Conservation (phyloP, 1,284 basidiomycete genomes). For the Puccinia polysora region DNA sequence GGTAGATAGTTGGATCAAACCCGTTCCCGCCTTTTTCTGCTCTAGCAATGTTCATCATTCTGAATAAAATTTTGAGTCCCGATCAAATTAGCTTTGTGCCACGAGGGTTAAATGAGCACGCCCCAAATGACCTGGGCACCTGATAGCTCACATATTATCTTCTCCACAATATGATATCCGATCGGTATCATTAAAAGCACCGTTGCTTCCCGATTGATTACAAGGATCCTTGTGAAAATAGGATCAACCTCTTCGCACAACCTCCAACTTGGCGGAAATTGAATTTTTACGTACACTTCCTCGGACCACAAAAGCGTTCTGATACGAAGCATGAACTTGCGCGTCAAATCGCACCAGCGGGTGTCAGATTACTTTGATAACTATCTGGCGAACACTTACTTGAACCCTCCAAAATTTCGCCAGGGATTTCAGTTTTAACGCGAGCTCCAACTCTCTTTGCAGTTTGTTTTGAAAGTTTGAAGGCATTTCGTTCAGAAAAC, state of each 20-base stretch:
- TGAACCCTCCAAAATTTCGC: conserved; percentile 44
- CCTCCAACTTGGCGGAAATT: background rate
- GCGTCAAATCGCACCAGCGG: too few relatives aligned
- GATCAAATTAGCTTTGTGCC: background rate
- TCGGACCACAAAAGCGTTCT: conserved; percentile 41
- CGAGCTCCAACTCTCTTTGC: conserved; percentile 38
- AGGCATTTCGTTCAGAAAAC: conserved; percentile 34
- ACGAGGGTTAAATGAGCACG: background rate
- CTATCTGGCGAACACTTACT: conserved; percentile 4
- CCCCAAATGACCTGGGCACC: background rate
- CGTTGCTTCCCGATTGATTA: conserved; percentile 20
- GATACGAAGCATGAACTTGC: background rate
- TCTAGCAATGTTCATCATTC: conserved; percentile 43
- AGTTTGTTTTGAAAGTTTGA: conserved; percentile 39
- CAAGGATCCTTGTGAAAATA: conserved; percentile 31
- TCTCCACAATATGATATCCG: conserved; percentile 40
- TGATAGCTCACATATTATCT: conserved; percentile 42
- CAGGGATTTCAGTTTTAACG: conserved; percentile 39
- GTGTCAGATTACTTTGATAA: too few relatives aligned
- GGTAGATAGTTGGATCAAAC: conserved; percentile 34
- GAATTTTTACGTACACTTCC: conserved; percentile 14
- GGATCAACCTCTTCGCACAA: background rate
- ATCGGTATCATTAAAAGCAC: conserved; percentile 26
- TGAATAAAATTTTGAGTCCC: background rate
- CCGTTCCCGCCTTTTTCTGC: conserved; percentile 39